Base-by-base conservation (phyloP, 495 filamentous ascomycete species). In the Daldinia bambusicola region DNA sequence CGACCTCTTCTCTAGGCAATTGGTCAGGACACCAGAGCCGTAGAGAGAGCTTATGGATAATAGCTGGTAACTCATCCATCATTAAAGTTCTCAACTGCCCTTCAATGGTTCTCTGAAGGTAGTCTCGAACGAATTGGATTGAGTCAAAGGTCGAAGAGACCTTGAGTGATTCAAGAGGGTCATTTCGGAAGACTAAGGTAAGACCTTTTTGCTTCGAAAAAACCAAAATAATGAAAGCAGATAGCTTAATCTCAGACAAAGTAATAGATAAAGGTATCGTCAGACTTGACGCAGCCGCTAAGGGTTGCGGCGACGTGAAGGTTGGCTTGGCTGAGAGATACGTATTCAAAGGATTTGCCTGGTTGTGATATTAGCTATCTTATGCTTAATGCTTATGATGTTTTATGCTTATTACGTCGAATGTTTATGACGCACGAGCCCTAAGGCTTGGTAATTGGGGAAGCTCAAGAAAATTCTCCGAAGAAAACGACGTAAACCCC, bases 61-160 rank as follows among this genome's bases (percentile, higher is more conserved):
- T 98, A 8, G 94, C 93, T 5, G 95, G 95, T 13, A 99, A 83
- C 78, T 99, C 95, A 66, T 99, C 95, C 93, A 98, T 98, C 77
- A 99, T 93, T 73, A 99, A 76, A 53, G 92, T 91, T 43, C 95
- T 88, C 37, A 99, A 82, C 77, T 98, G 95, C n/a, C 85, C 90
- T 80, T 99, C 95, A 74, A 99, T 99, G 63, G 95, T 96, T 75
- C 92, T 93, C 75, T 99, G 95, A 52, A 99, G 84, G 79, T 98
- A 99, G 76, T 98, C 95, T 62, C 95, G 90, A 61, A 99, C 95
- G 72, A 98, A 99, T 9, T 95, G 95, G 73, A 99, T 99, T 10
- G 95, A 97, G 81, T 99, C 95, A 78, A 98, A 99, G 30, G 95
- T 99, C 63, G 93, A 97, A 2, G 95, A 98, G 67, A 99, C 95